A percentile compares a stretch with the other conserved stretches of the same genome.
These are phyloP conservation scores for Aspergillus haitiensis DNA, from an alignment of 495 filamentous ascomycete species.

Conservation along the genomic window DNA sequence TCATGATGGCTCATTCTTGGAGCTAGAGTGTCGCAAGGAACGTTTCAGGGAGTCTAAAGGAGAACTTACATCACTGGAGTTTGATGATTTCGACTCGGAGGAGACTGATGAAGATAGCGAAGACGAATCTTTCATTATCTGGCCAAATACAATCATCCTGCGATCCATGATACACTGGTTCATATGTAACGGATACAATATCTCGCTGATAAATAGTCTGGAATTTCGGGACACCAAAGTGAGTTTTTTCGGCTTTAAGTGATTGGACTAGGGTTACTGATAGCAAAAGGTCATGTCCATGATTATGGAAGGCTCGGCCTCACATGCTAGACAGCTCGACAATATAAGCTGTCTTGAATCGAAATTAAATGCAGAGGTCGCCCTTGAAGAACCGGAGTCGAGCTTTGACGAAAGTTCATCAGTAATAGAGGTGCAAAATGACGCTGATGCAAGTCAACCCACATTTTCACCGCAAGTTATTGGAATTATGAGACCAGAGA, in stretches of 20 bases:
- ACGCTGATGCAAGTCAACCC: not conserved
- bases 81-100: not conserved
- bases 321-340: conserved; percentile 11
- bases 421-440: not conserved
- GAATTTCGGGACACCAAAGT: conserved; percentile 64
- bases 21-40: not conserved
- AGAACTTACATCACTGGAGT: not conserved
- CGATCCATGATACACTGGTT: conserved; percentile 51
- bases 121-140: no score
- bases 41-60: not conserved
- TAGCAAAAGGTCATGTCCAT: conserved; percentile 39
- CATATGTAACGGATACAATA: conserved; percentile 50
- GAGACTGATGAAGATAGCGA: not conserved
- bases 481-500: not conserved
- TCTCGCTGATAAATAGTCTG: conserved; percentile 59
- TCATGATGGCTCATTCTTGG: conserved; percentile 54
- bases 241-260: not conserved
- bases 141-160: no score
- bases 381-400: not conserved
- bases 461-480: not conserved
- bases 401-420: not conserved
- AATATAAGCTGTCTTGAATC: not conserved
- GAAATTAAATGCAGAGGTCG: not conserved
- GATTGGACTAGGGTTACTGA: not conserved
- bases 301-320: conserved; percentile 42